Percentiles rank a stretch among this genome's conserved stretches.
Conservation (phyloP, 495 filamentous ascomycete genomes). For the Podospora comata region DNA sequence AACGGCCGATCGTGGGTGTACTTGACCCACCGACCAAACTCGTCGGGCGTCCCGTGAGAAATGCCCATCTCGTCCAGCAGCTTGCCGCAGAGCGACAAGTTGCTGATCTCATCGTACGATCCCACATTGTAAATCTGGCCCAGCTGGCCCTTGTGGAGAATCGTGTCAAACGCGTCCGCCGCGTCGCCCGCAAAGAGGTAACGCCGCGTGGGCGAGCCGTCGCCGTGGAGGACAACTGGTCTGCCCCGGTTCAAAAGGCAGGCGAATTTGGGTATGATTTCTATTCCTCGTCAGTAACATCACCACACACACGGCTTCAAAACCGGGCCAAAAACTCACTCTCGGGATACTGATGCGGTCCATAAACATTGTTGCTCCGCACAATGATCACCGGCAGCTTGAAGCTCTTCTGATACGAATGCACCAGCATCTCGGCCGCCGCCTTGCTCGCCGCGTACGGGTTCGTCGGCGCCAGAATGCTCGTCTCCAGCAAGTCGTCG, state of each 20-base stretch:
- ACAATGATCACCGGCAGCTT: conserved; percentile 68
- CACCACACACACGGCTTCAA: too few relatives aligned
- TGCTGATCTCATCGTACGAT: conserved; percentile 64
- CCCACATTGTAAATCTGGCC: conserved; percentile 73
- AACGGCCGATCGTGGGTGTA: conserved; percentile 69
- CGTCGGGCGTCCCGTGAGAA: conserved; percentile 39
- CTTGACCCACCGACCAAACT: conserved; percentile 54
- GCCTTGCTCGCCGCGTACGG: conserved; percentile 77
- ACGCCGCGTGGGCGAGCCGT: conserved; percentile 61
- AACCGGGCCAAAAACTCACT: conserved; percentile 47
- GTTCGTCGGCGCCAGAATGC: conserved; percentile 66
- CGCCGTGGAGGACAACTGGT: conserved; percentile 65
- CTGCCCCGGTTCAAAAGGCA: conserved; percentile 56
- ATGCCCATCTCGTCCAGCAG: conserved; percentile 55
- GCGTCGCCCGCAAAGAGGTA: conserved; percentile 72
- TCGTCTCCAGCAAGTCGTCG: conserved; percentile 59
- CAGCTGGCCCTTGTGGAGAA: conserved; percentile 64
- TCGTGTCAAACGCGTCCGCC: conserved; percentile 73
- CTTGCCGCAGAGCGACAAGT: conserved; percentile 55
- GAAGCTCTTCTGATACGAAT: conserved; percentile 69
- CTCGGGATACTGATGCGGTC: conserved; percentile 75
- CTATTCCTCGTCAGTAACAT: conserved; percentile 32
- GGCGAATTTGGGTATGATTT: conserved; percentile 74
- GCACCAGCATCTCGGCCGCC: conserved; percentile 76
- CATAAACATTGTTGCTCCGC: conserved; percentile 76